A percentile compares a stretch with the other conserved stretches of the same genome.
These are phyloP conservation scores for Ceratocystis alfenasii DNA, from an alignment of 2,329 filamentous ascomycete genomes.

Conservation along the genomic window DNA sequence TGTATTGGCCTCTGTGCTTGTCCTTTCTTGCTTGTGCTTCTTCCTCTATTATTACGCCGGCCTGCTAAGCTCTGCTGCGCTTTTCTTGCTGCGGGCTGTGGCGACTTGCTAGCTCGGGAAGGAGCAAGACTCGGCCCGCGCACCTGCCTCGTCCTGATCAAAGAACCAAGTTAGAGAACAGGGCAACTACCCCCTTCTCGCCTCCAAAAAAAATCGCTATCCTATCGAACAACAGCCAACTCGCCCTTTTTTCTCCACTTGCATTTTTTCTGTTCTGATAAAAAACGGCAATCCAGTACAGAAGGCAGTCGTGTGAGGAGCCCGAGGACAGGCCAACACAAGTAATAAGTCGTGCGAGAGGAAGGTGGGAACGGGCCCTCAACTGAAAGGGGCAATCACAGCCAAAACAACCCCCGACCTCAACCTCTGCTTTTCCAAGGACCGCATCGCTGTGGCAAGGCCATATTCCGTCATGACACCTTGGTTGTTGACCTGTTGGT, in stretches of 20 bases:
- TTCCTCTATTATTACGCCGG: background rate
- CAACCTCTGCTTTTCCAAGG: background rate
- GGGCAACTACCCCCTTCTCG: background rate
- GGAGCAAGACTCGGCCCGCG: conserved; percentile 8
- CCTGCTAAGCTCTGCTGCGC: background rate
- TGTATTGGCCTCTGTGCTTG: too few species aligned
- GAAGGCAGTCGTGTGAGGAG: too few species aligned
- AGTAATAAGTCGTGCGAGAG: background rate
- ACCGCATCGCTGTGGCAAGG: too few species aligned
- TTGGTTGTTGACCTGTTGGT: background rate
- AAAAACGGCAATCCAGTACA: too few species aligned
- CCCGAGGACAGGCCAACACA: background rate
- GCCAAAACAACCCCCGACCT: background rate
- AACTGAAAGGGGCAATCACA: background rate
- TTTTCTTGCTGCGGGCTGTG: background rate
- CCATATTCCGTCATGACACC: background rate
- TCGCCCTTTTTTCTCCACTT: background rate
- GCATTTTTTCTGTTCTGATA: background rate
- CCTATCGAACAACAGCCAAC: background rate
- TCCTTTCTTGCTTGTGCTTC: too few species aligned
- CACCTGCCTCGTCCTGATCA: conserved; percentile 2
- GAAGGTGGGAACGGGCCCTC: background rate
- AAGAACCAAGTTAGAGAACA: background rate
- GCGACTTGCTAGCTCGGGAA: background rate
- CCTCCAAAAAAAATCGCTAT: background rate